Conservation (phyloP, 23 red algal species). For the Gracilaria domingensis region DNA sequence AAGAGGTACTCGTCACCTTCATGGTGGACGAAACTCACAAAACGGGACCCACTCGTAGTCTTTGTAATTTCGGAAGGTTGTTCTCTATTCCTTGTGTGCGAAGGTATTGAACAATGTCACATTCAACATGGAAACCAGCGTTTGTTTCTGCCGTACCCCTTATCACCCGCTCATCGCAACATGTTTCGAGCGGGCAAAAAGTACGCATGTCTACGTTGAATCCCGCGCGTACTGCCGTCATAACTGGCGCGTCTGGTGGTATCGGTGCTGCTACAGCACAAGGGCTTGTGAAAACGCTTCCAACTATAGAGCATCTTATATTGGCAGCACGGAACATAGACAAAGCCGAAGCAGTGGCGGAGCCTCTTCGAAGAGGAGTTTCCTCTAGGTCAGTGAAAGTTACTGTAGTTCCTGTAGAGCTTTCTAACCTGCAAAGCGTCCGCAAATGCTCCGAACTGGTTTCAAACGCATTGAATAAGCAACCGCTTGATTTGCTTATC, state of each 20-base stretch:
- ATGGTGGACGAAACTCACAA: no score
- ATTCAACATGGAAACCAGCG: not conserved
- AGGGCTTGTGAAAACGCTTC: slow-evolving; percentile 28
- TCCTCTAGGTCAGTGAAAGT: slow-evolving; percentile 26
- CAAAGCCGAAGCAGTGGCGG: slow-evolving; percentile 41
- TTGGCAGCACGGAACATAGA: slow-evolving; percentile 24
- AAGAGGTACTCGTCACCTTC: no score
- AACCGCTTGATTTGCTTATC: slow-evolving; percentile 63
- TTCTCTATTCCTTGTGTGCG: not conserved
- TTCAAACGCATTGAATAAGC: not conserved
- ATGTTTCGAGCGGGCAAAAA: not conserved
- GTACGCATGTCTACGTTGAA: slow-evolving; percentile 9
- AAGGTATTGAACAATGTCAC: not conserved
- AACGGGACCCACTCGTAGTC: no score
- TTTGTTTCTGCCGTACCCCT: not conserved
- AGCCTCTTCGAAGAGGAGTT: slow-evolving; percentile 15
- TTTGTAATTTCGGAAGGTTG: not conserved
- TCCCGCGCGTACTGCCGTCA: slow-evolving; percentile 61
- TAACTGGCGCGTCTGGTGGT: slow-evolving; percentile 64
- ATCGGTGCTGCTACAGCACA: slow-evolving; percentile 55
- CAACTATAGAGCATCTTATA: slow-evolving; percentile 55
- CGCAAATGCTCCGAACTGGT: slow-evolving; percentile 28
- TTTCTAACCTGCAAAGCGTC: slow-evolving; percentile 16
- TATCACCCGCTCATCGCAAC: not conserved
- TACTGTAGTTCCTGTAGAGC: slow-evolving; percentile 55